These are phyloP conservation scores for Stephanodiscus minutulus DNA, from an alignment of 108 stramenopile genomes.

Conservation along the genomic window DNA sequence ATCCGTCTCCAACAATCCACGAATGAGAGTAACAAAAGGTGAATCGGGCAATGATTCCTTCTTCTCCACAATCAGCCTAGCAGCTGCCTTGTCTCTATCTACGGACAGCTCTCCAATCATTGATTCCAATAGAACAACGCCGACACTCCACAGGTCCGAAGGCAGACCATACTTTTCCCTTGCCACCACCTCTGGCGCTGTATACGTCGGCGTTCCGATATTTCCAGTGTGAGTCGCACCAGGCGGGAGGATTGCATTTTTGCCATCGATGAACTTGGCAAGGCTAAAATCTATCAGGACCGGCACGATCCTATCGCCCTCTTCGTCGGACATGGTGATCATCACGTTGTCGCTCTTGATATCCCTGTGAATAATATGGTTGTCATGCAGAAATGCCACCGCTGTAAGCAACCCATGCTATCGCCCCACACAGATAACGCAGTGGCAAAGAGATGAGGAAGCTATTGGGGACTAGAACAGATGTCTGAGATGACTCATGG, in stretches of 20 bases:
- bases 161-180: slow-evolving; percentile 67
- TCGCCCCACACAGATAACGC: too few relatives aligned
- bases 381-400: slow-evolving; percentile 92
- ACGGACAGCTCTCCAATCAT: slow-evolving; percentile 58
- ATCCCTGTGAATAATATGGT: slow-evolving; percentile 97
- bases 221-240: slow-evolving; percentile 73
- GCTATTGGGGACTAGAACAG: too few relatives aligned
- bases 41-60: slow-evolving; percentile 58
- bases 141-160: slow-evolving; percentile 83
- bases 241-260: slow-evolving; percentile 41
- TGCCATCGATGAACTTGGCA: slow-evolving; percentile 65
- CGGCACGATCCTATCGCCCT: slow-evolving; percentile 43
- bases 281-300: slow-evolving; percentile 85
- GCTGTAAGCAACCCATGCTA: slow-evolving; percentile 73
- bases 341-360: slow-evolving; percentile 97
- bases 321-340: slow-evolving; percentile 52
- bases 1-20: slow-evolving; percentile 65
- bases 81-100: slow-evolving; percentile 71
- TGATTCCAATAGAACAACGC: slow-evolving; percentile 78
- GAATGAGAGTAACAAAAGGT: slow-evolving; percentile 74
- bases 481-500: too few relatives aligned
- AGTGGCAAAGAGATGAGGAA: too few relatives aligned
- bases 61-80: slow-evolving; percentile 52
- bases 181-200: slow-evolving; percentile 72
- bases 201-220: slow-evolving; percentile 75